phyloP scores from a whole-genome alignment of 345 rosid genomes.

The Brassica nigra region DNA sequence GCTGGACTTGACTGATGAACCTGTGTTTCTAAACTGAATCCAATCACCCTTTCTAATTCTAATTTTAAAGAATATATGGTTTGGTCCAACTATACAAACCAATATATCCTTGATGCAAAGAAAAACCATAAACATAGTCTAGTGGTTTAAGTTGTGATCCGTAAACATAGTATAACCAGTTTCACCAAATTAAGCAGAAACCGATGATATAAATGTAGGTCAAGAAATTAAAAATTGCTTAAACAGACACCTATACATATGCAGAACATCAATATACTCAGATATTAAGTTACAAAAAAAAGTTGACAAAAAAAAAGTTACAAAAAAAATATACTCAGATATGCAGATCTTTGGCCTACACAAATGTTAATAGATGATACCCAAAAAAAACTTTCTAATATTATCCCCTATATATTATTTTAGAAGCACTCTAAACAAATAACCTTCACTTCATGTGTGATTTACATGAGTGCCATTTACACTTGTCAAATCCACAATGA shows the following conservation, averaged over 20 bases:
- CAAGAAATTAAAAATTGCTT: neutral
- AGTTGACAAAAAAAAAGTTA: too few relatives aligned
- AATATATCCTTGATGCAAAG: neutral
- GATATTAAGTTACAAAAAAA: neutral
- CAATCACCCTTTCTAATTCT: neutral
- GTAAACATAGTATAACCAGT: neutral
- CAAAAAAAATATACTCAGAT: neutral
- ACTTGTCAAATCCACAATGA: too few relatives aligned
- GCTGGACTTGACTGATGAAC: neutral
- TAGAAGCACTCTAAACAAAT: too few relatives aligned
- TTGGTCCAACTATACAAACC: neutral
- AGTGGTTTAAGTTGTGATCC: neutral
- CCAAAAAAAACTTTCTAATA: neutral
- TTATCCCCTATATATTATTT: neutral
- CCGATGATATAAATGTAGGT: neutral
- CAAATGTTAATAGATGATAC: neutral
- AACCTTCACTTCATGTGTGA: too few relatives aligned
- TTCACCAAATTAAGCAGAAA: neutral
- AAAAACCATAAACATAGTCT: neutral
- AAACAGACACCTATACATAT: neutral
- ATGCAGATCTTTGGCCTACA: neutral
- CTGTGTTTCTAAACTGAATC: neutral
- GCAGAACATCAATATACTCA: neutral
- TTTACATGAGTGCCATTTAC: too few relatives aligned
- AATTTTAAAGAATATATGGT: neutral